Conservation (phyloP, 805 yeast genomes). For the Spathaspora boniae region DNA sequence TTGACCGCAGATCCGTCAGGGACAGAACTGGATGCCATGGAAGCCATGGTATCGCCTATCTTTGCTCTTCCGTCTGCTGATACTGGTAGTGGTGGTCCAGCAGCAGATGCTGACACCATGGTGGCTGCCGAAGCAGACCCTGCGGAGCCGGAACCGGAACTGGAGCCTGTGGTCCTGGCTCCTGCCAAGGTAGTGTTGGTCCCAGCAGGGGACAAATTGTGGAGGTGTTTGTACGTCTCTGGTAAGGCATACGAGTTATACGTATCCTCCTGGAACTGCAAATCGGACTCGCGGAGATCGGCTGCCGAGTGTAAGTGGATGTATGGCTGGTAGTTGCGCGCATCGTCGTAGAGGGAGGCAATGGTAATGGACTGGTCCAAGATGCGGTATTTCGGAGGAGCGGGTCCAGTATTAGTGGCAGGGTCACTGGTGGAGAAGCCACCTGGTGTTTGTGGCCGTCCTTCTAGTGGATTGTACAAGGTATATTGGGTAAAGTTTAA, state of each 20-base stretch:
- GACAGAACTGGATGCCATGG: too few species aligned
- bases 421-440: too few species aligned
- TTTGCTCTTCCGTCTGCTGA: too few species aligned
- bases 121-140: background rate
- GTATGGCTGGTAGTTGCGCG: conserved; percentile 31
- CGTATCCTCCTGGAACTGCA: conserved; percentile 22
- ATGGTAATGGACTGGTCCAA: conserved; percentile 43
- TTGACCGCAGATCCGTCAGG: too few species aligned
- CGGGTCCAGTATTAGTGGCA: background rate
- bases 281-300: conserved; percentile 32
- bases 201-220: conserved; percentile 1
- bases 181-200: background rate
- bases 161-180: too few species aligned
- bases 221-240: background rate
- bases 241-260: conserved; percentile 3
- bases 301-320: conserved; percentile 25
- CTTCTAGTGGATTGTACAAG: conserved; percentile 29
- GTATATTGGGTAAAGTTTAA: conserved; percentile 44
- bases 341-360: conserved; percentile 37
- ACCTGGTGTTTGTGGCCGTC: conserved; percentile 2
- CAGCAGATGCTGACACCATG: background rate
- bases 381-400: conserved; percentile 14
- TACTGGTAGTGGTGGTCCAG: conserved; percentile 1
- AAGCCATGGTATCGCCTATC: too few species aligned
- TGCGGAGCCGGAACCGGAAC: too few species aligned